These are phyloP conservation scores for Nemania sp. DNA, from an alignment of 2,329 filamentous ascomycete genomes.

Conservation along the genomic window DNA sequence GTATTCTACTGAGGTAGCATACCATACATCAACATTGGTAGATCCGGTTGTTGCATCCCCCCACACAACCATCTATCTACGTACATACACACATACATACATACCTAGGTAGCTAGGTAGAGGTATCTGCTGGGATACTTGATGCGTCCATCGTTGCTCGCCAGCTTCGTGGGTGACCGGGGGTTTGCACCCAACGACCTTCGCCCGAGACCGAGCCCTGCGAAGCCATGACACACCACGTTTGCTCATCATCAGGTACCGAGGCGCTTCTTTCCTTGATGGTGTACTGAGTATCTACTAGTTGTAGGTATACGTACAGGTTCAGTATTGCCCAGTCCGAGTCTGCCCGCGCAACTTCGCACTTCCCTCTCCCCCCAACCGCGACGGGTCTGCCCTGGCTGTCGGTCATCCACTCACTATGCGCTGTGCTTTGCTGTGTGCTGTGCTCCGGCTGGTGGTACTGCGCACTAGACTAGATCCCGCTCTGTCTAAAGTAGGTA, in stretches of 20 bases:
- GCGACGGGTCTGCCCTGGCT: constrained; percentile 29
- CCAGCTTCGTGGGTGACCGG: constrained; percentile 31
- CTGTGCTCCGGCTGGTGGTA: constrained; percentile 22
- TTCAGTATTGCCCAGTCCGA: constrained; percentile 27
- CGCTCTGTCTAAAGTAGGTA: constrained; percentile 14
- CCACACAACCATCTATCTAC: constrained; percentile 17
- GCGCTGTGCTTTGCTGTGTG: constrained; percentile 17
- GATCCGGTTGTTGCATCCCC: constrained; percentile 27
- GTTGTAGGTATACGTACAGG: neutral
- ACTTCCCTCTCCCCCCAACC: constrained; percentile 17
- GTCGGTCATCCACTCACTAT: constrained; percentile 19
- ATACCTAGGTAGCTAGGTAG: too few relatives aligned
- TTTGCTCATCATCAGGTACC: constrained; percentile 38
- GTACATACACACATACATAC: too few relatives aligned
- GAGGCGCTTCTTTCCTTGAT: constrained; percentile 23
- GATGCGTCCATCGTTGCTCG: constrained; percentile 30
- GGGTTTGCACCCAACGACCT: constrained; percentile 38
- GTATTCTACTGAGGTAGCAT: neutral
- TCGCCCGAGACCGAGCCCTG: constrained; percentile 36
- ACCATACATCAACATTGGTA: constrained; percentile 14
- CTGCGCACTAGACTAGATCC: constrained; percentile 2
- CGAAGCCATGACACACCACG: constrained; percentile 39
- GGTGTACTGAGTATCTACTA: constrained; percentile 22
- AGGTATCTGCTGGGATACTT: constrained; percentile 2
- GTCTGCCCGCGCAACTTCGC: constrained; percentile 33